Conservation (phyloP, 768 basidiomycete genomes). For the Trametes villosa region DNA sequence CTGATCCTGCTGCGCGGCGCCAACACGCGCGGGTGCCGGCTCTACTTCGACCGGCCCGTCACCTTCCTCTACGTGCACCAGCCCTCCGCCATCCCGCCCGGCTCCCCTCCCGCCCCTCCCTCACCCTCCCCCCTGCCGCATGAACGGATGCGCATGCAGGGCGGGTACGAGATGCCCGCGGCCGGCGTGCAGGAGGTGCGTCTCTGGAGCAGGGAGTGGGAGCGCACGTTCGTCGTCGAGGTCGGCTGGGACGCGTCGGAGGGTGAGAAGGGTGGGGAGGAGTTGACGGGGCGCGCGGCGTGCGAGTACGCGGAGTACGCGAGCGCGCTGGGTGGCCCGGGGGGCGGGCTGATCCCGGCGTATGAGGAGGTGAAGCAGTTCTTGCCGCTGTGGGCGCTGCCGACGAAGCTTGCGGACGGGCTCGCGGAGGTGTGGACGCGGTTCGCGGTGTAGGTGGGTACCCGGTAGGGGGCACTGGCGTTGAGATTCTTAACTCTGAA, state of each 20-base stretch:
- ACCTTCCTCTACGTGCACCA: constrained; percentile 48
- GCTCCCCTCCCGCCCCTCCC: neutral
- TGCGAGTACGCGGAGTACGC: constrained; percentile 75
- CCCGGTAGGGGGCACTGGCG: neutral
- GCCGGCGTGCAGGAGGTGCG: constrained; percentile 45
- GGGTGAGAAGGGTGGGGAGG: constrained; percentile 10
- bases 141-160: constrained; percentile 37
- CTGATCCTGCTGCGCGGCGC: constrained; percentile 53
- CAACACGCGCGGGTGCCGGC: constrained; percentile 66
- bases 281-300: constrained; percentile 49
- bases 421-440: constrained; percentile 56
- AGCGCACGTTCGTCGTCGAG: constrained; percentile 53
- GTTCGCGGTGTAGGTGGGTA: constrained; percentile 39
- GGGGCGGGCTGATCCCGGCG: constrained; percentile 60
- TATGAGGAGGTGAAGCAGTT: constrained; percentile 67
- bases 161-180: constrained; percentile 44
- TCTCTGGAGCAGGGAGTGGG: constrained; percentile 69
- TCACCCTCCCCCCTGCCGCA: constrained; percentile 3
- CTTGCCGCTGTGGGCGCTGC: constrained; percentile 70
- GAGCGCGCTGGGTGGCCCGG: constrained; percentile 40
- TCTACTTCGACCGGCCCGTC: constrained; percentile 60
- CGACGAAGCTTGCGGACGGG: constrained; percentile 58
- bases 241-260: constrained; percentile 49
- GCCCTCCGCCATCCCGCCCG: constrained; percentile 33
- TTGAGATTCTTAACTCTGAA: too few species aligned